Base-by-base conservation (phyloP, 2,329 filamentous ascomycete species). In the Coleophoma crateriformis region DNA sequence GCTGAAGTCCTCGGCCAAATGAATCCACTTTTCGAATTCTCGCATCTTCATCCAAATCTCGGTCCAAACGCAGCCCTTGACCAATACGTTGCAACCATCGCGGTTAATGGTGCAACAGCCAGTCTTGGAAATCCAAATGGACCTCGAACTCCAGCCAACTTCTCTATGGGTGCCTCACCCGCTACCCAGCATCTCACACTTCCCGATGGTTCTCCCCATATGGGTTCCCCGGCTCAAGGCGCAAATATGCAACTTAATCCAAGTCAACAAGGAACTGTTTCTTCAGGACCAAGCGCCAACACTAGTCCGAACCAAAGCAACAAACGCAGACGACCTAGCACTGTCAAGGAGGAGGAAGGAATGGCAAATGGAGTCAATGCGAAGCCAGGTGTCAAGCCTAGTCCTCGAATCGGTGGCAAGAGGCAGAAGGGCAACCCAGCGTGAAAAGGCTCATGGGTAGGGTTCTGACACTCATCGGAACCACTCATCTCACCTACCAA, bases 1-100 rank as follows among this genome's bases (percentile, higher is more conserved):
- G 78, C 79, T 49, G 82, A 85, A 63, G 80, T 85, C 38, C 78
- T 85, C 71, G 78, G 79, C 50, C 79, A 84, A 61, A 84, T 85
- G 81, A 81, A 77, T 57, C 79, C 80, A 2, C 66, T 87, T 4
- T 84, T 87, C 63, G 66, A 64, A 45, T 84, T 75, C 57, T 80
- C 73, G 42, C 78, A 83, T 53, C 61, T 67, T 13, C 76, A 85
- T 55, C 71, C 78, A 2, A 69, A 69, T 7, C 64, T 83, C 2
- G 70, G 74, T 2, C 80, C 83, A 0, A 83, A 82, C 51, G 64
- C 67, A 19, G 80, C 82, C 2, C 72, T 87, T 22, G 76, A 83
- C 22, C 76, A 84, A 58, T 84, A 83, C 56, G 78, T 84, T 34
- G 62, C 56, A 35, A 71, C 65, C 46, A 73, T 79, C 54, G 73